Conservation (phyloP, 2,329 filamentous ascomycete species). For the Ophiostoma novo-ulmi region DNA sequence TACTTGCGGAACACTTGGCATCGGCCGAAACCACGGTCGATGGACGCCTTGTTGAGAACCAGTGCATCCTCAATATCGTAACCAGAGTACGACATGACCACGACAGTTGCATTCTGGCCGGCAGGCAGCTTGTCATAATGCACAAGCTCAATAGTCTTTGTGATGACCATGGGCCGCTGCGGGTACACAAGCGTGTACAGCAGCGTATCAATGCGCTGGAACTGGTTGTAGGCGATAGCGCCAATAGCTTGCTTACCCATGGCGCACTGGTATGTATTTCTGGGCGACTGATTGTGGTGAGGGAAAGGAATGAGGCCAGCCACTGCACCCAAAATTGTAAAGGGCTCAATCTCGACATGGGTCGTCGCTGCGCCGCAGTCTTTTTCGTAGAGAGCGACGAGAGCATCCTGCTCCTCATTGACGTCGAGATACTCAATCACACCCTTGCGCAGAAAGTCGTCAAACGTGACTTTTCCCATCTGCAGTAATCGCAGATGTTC, state of each 20-base stretch:
- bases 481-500: slow-evolving; percentile 77
- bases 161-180: slow-evolving; percentile 95
- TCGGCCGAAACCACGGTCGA: slow-evolving; percentile 89
- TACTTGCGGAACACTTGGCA: slow-evolving; percentile 99
- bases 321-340: slow-evolving; percentile 91
- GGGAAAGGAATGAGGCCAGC: slow-evolving; percentile 96
- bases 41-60: slow-evolving; percentile 91
- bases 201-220: slow-evolving; percentile 91
- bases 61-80: slow-evolving; percentile 99
- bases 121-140: slow-evolving; percentile 97
- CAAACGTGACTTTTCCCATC: slow-evolving; percentile 79
- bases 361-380: slow-evolving; percentile 80
- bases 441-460: slow-evolving; percentile 85
- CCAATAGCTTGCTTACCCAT: slow-evolving; percentile 99
- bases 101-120: slow-evolving; percentile 93
- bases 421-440: slow-evolving; percentile 96
- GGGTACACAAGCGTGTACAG: slow-evolving; percentile 97
- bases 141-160: slow-evolving; percentile 90
- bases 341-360: slow-evolving; percentile 95
- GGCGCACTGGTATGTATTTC: slow-evolving; percentile 98
- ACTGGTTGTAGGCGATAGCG: slow-evolving; percentile 96
- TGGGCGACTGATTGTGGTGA: slow-evolving; percentile 96
- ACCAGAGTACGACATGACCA: slow-evolving; percentile 98
- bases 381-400: slow-evolving; percentile 84
- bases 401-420: slow-evolving; percentile 95